These are phyloP conservation scores for Ramaria sp. DNA, from an alignment of 768 basidiomycete genomes.

Conservation along the genomic window DNA sequence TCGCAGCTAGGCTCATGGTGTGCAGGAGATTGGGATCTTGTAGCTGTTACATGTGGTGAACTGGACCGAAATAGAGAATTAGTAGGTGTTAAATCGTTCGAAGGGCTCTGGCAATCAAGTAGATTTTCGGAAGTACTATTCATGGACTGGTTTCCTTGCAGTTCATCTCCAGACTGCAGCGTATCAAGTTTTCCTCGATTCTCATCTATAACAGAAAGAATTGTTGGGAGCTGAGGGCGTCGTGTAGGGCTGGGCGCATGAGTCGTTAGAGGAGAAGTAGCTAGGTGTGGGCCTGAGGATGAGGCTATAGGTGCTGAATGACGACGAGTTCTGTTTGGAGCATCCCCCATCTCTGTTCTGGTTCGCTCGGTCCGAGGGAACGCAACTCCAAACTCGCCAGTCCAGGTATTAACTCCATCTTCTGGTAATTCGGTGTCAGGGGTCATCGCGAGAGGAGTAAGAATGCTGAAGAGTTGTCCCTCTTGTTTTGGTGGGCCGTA, in stretches of 20 bases:
- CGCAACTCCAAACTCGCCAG: background rate
- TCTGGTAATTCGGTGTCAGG: background rate
- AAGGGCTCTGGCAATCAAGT: background rate
- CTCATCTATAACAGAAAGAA: constrained; percentile 68
- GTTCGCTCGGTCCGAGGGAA: background rate
- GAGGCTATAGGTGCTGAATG: constrained; percentile 13
- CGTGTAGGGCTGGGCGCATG: constrained; percentile 31
- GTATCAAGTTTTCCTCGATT: constrained; percentile 23
- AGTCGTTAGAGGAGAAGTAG: constrained; percentile 38
- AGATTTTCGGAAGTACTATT: background rate
- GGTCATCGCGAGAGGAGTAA: constrained; percentile 67
- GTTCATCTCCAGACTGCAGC: constrained; percentile 11
- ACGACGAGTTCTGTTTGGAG: constrained; percentile 3
- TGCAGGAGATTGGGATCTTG: background rate
- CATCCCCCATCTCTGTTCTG: constrained; percentile 1
- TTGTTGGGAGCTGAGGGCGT: constrained; percentile 48
- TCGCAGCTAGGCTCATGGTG: background rate
- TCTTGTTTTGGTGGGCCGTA: constrained; percentile 83
- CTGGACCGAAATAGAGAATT: background rate
- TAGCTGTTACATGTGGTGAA: background rate
- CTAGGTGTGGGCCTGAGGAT: constrained; percentile 39
- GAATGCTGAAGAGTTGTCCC: constrained; percentile 87
- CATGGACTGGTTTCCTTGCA: background rate
- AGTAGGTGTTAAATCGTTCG: background rate
- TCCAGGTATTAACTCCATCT: background rate